Evolutionary conservation across 306 rosid species (phyloP).

Genomic region (Mimosa bimucronata): DNA sequence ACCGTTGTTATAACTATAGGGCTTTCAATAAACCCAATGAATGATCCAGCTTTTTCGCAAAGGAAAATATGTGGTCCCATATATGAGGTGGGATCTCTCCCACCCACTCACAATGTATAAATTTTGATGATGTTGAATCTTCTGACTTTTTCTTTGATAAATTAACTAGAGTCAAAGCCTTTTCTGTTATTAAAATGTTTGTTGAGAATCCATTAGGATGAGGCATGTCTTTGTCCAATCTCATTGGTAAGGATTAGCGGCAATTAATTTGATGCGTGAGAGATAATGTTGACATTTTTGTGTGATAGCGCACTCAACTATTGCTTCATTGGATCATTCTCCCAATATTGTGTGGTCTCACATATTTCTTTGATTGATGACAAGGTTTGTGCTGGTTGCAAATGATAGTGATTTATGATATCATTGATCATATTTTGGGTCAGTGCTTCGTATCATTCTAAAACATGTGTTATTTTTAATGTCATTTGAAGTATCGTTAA

Average conservation of each 20-base stretch:
- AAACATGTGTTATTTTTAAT: background rate
- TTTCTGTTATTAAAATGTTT: background rate
- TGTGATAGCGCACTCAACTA: background rate
- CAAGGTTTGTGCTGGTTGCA: background rate
- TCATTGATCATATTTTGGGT: background rate
- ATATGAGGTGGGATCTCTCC: slow-evolving; percentile 2
- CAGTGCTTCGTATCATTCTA: background rate
- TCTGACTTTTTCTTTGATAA: background rate
- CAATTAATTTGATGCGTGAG: background rate
- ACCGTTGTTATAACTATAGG: too few relatives aligned
- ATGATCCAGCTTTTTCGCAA: background rate
- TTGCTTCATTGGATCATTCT: slow-evolving; percentile 2
- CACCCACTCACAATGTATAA: background rate
- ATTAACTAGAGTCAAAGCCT: background rate
- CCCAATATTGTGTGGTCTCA: slow-evolving; percentile 21
- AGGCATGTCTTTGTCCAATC: background rate
- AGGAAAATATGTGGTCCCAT: background rate
- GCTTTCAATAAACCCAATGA: background rate
- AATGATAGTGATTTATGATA: background rate
- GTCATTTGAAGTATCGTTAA: background rate
- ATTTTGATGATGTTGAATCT: background rate
- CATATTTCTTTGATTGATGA: background rate
- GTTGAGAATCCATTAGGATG: background rate
- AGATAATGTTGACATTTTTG: background rate
- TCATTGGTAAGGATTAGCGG: background rate